Base-by-base conservation (phyloP, 2,329 filamentous ascomycete genomes). In the Aureobasidium pullulans region DNA sequence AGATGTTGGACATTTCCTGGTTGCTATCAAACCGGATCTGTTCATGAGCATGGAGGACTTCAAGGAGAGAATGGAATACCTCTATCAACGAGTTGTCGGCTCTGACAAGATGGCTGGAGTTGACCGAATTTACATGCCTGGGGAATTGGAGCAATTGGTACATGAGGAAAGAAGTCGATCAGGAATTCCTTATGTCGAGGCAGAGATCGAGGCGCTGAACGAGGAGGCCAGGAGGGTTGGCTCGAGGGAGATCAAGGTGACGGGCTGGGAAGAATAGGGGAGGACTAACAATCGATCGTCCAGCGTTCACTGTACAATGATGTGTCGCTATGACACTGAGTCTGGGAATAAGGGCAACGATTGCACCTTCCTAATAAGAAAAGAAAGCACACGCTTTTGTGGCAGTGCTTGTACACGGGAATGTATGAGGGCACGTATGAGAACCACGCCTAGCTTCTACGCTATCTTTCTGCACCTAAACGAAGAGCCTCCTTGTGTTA, bases 61-160 rank as follows among this genome's bases (percentile, higher is more conserved):
- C 62, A 65, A 64, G 46, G 63, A 67, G 23, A 68, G 79, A 23
- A 84, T 84, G 80, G 79, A 83, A 58, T 80, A 81, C 69, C 68
- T 84, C 23, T 82, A 84, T 64, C 71, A 77, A 63, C 70, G 79
- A 16, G 39, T 84, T 1, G 73, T 80, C 19, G 75, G 72, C 2
- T 77, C 73, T 2, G 78, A 84, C 36, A 81, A 75, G 67, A 79
- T 79, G 75, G 72, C 69, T 15, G 81, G 77, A 1, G 75, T 83
- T 3, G 79, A 83, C 7, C 71, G 77, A 28, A 81, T 84, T 19
- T 83, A 79, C 64, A 82, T 81, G 62, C 81, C 81, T 1, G 81
- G 81, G 3, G 81, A 84, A 66, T 77, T 83, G 57, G 81, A 84
- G 66, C 76, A 80, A 61, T 64, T 80, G 19, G 77, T 68, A 2